These are phyloP conservation scores for Candolleomyces aberdarensis DNA, from an alignment of 768 basidiomycete species.

Conservation along the genomic window DNA sequence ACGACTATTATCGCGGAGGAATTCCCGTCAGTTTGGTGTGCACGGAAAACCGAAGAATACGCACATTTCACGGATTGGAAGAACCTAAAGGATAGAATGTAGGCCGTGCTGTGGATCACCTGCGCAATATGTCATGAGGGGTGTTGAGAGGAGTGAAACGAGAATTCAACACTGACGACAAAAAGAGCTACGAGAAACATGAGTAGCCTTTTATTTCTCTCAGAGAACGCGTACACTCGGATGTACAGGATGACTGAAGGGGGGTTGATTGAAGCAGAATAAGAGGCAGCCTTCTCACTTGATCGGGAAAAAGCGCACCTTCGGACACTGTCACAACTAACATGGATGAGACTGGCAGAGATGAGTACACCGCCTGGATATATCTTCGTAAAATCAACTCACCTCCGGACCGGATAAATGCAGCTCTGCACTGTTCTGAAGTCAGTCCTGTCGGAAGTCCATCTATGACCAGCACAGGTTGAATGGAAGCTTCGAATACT, in stretches of 20 bases:
- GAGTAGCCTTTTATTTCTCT: neutral
- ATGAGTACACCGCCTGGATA: neutral
- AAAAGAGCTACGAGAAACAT: neutral
- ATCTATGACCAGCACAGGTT: neutral
- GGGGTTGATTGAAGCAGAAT: too few species aligned
- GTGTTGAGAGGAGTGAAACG: too few species aligned
- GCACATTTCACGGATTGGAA: too few species aligned
- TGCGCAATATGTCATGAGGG: too few species aligned
- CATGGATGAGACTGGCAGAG: neutral
- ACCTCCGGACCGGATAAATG: neutral
- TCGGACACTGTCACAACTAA: neutral
- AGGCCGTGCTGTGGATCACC: too few species aligned
- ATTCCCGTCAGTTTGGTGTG: too few species aligned
- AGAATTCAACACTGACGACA: neutral
- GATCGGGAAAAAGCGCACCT: too few species aligned
- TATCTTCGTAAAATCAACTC: neutral
- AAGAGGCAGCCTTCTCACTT: too few species aligned
- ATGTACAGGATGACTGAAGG: neutral
- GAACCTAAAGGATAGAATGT: too few species aligned
- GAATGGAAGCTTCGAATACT: neutral
- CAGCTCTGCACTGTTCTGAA: neutral
- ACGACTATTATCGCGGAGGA: too few species aligned
- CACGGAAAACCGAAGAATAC: too few species aligned
- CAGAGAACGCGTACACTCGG: neutral
- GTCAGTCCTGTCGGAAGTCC: neutral